Base-by-base conservation (phyloP, 2,329 filamentous ascomycete species). In the Chalaropsis ovoidea region DNA sequence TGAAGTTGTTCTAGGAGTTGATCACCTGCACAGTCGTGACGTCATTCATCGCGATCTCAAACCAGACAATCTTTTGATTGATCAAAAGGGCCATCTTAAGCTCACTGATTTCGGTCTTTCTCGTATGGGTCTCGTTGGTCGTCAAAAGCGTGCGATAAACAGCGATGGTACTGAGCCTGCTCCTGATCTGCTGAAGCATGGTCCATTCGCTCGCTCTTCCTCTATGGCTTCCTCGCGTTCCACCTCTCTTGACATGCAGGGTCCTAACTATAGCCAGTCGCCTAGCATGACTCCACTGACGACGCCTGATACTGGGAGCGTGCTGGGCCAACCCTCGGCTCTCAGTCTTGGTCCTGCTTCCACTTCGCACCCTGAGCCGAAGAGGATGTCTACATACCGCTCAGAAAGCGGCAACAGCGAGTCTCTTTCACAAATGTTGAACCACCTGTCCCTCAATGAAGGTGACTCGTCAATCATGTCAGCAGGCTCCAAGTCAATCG, bases 21-120 rank as follows among this genome's bases (percentile, higher is more conserved):
- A 99, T 74, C 92, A 99, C 78, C 80, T 99, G 60, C 94, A 99
- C 76, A 90, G 87, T 73, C 85, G 93, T 67, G 90, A 93, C 67
- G 96, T 99, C 73, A 93, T 99, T 56, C 95, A 99, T 76, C 88
- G 94, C 71, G 94, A 99, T 73, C 77, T 99, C 68, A 99, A 99
- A 76, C 94, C 94, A 0, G 94, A 99, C 74, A 99, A 99, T 73
- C 82, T 99, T 41, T 82, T 99, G 63, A 99, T 99, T 70, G 95
- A 99, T 73, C 90, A 95, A 71, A 96, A 91, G 72, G 94, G 94
- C 1, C 94, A 99, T 76, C 78, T 99, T 66, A 99, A 99, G 76
- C 80, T 99, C 71, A 99, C 95, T 0, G 94, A 99, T 74, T 99
- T 99, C 77, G 94, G 94, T 68, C 80, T 99, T 31, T 99, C 94